A percentile compares a stretch with the other conserved stretches of the same genome.
Evolutionary conservation across 2,329 filamentous ascomycete species (phyloP).

Genomic region (Pseudocercospora fijiensis): DNA sequence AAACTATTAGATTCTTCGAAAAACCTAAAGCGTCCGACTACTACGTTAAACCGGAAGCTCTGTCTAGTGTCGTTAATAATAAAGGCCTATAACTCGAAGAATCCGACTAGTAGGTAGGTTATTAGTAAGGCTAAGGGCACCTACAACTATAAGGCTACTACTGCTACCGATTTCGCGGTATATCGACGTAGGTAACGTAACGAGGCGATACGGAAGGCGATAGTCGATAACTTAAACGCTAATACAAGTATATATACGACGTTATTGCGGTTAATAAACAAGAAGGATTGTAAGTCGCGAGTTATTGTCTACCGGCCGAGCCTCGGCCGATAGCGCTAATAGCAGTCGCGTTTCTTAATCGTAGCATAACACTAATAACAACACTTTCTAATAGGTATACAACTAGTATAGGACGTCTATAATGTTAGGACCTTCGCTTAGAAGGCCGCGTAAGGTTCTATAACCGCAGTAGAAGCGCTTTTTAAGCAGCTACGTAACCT

Average conservation of each 20-base stretch:
- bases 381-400: not conserved
- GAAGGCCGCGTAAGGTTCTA: not conserved
- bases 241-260: not conserved
- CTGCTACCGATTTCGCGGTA: not conserved
- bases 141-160: not conserved
- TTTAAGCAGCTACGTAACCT: not conserved
- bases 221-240: no score
- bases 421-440: not conserved
- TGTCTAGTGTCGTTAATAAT: no score
- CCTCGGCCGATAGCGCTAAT: not conserved
- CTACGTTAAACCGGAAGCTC: no score
- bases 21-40: no score
- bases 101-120: no score
- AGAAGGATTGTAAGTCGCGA: no score
- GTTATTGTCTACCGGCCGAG: not conserved
- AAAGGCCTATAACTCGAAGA: no score
- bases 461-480: not conserved
- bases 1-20: no score
- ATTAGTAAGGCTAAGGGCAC: no score
- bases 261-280: not conserved
- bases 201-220: not conserved
- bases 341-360: not conserved
- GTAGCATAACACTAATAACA: not conserved
- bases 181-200: not conserved
- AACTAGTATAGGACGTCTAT: not conserved